Percentiles rank a stretch among this genome's conserved stretches.
These are phyloP conservation scores for Leishmania guyanensis DNA, from an alignment of 208 protist species.

Conservation along the genomic window DNA sequence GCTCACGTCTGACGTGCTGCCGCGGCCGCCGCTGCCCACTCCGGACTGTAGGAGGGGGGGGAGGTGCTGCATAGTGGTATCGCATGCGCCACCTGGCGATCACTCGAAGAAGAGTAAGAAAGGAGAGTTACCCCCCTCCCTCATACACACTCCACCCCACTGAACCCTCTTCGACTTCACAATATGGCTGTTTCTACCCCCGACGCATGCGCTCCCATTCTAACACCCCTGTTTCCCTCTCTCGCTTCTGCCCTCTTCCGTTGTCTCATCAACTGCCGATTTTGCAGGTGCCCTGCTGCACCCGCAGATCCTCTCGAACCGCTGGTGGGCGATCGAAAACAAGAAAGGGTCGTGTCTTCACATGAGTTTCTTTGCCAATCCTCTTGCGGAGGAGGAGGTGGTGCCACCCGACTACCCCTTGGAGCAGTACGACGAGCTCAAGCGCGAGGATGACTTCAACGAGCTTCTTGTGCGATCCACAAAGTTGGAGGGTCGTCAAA, in stretches of 20 bases:
- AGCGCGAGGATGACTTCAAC: conserved; percentile 80
- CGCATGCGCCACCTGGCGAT: background rate
- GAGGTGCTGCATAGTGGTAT: background rate
- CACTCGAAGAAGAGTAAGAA: background rate
- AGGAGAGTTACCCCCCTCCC: background rate
- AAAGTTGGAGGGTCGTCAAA: conserved; percentile 16
- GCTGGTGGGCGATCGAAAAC: background rate
- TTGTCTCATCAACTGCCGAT: background rate
- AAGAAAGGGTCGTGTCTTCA: no score
- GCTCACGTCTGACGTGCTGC: no score
- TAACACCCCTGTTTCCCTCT: background rate
- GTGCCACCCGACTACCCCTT: conserved; percentile 45
- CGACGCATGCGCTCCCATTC: background rate
- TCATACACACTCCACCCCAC: background rate
- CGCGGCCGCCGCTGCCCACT: background rate
- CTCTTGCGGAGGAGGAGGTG: conserved; percentile 69
- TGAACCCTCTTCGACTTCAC: background rate
- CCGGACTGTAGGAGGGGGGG: background rate
- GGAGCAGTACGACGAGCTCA: conserved; percentile 67
- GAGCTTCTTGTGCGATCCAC: conserved; percentile 53
- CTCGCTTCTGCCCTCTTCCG: background rate
- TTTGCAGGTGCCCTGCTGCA: background rate
- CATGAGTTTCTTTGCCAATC: conserved; percentile 75
- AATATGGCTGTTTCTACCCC: background rate
- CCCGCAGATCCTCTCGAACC: background rate